Evolutionary conservation across 1,139 yeast genomes (phyloP).

Genomic region (Geotrichum macrosporum): DNA sequence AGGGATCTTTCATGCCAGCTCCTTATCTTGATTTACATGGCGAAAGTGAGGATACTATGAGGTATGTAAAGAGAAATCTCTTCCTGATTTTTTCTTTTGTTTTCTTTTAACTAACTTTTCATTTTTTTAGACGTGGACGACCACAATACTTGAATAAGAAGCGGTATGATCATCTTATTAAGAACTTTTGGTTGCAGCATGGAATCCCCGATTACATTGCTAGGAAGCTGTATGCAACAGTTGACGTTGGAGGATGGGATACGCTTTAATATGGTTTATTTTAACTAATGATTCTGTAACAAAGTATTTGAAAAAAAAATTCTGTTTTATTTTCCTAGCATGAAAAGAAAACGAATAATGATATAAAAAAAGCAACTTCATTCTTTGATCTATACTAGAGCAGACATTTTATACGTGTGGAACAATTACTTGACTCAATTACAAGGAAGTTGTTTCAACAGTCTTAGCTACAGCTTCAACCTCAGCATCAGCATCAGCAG

Average conservation of each 20-base stretch:
- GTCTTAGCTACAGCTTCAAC: slow-evolving; percentile 32
- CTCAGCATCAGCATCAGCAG: slow-evolving; percentile 31
- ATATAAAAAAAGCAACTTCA: background rate
- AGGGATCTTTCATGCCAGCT: slow-evolving; percentile 78
- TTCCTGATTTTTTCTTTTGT: slow-evolving; percentile 10
- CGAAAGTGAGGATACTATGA: slow-evolving; percentile 68
- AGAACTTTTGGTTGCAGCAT: slow-evolving; percentile 73
- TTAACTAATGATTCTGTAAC: no score
- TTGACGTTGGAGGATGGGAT: slow-evolving; percentile 96
- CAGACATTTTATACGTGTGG: background rate
- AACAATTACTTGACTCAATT: background rate
- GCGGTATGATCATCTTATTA: slow-evolving; percentile 63
- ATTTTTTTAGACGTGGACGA: slow-evolving; percentile 51
- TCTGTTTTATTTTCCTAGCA: no score
- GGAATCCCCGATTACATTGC: slow-evolving; percentile 74
- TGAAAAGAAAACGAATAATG: no score
- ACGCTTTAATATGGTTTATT: slow-evolving; percentile 50
- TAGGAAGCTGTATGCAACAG: slow-evolving; percentile 67
- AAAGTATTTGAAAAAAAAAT: no score
- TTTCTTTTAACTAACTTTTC: slow-evolving; percentile 15
- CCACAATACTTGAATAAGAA: slow-evolving; percentile 62
- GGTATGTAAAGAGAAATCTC: slow-evolving; percentile 21
- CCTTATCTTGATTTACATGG: slow-evolving; percentile 89
- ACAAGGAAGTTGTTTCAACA: slow-evolving; percentile 20
- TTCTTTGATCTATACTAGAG: background rate